A percentile compares a stretch with the other conserved stretches of the same genome.
Conservation (phyloP, 2,329 filamentous ascomycete genomes). For the Ceratocystiopsis minuta region DNA sequence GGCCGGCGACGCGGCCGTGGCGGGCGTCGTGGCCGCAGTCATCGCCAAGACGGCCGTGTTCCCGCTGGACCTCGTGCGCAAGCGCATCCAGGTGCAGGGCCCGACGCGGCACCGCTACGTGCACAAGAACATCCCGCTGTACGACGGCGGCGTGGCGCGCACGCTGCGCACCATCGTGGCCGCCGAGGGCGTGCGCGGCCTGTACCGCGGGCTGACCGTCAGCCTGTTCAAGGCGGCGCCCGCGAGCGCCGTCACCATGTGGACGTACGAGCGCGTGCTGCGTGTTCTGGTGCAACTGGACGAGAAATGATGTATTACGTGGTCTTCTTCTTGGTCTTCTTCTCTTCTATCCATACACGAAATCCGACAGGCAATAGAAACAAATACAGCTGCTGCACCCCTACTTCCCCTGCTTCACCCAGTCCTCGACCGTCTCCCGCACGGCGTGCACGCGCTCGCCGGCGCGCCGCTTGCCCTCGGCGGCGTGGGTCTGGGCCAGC, state of each 20-base stretch:
- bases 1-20: constrained; percentile 57
- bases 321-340: no score
- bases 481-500: constrained; percentile 57
- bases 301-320: not conserved
- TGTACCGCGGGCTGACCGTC: constrained; percentile 79
- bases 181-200: constrained; percentile 56
- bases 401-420: constrained; percentile 82
- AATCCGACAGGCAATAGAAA: not conserved
- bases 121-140: constrained; percentile 75
- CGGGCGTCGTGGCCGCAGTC: constrained; percentile 64
- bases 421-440: constrained; percentile 63
- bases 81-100: constrained; percentile 87
- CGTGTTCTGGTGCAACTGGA: constrained; percentile 31
- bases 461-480: constrained; percentile 52
- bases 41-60: constrained; percentile 81
- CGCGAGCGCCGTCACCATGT: constrained; percentile 82
- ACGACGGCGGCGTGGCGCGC: constrained; percentile 44
- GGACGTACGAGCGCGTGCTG: constrained; percentile 75
- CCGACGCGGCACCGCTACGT: constrained; percentile 65
- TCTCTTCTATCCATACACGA: no score
- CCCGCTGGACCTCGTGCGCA: constrained; percentile 79
- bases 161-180: constrained; percentile 51
- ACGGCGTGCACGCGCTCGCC: constrained; percentile 64
- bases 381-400: not conserved
- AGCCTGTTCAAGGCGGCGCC: constrained; percentile 87